These are phyloP conservation scores for Naganishia cerealis DNA, from an alignment of 1,284 basidiomycete genomes.

Conservation along the genomic window DNA sequence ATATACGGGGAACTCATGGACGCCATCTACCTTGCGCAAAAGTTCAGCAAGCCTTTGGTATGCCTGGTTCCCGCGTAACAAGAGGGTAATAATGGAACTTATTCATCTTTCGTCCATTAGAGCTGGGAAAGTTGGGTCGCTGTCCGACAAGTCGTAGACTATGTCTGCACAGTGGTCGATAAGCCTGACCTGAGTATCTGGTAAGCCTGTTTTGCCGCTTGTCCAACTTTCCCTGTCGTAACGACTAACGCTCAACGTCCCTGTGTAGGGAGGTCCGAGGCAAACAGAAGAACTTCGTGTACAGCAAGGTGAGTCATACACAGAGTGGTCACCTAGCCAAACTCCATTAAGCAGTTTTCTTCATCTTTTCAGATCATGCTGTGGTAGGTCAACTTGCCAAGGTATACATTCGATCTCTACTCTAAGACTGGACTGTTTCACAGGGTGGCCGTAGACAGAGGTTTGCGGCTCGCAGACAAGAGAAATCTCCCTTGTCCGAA, in stretches of 20 bases:
- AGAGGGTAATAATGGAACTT: constrained; percentile 45
- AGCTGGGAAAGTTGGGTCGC: constrained; percentile 69
- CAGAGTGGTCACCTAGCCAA: neutral
- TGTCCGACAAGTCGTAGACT: constrained; percentile 56
- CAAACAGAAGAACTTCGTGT: constrained; percentile 77
- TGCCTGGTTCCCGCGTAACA: constrained; percentile 48
- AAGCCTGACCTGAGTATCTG: constrained; percentile 63
- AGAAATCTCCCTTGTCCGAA: constrained; percentile 61
- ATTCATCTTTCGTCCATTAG: constrained; percentile 41
- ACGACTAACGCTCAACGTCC: neutral
- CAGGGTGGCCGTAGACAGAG: constrained; percentile 88
- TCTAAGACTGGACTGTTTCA: constrained; percentile 28
- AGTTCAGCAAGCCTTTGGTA: constrained; percentile 62
- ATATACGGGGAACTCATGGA: constrained; percentile 89
- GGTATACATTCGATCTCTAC: constrained; percentile 19
- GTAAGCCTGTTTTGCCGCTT: constrained; percentile 55
- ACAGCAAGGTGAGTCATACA: constrained; percentile 66
- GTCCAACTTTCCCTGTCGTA: neutral
- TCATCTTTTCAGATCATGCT: constrained; percentile 69
- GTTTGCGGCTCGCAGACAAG: constrained; percentile 84
- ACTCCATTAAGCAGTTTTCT: neutral
- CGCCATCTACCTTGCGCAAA: constrained; percentile 89
- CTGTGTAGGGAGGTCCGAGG: constrained; percentile 74
- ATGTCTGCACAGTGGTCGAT: constrained; percentile 44
- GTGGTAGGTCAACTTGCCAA: constrained; percentile 60